phyloP scores from a whole-genome alignment of 441 rosid genomes.

The Jatropha multifida region DNA sequence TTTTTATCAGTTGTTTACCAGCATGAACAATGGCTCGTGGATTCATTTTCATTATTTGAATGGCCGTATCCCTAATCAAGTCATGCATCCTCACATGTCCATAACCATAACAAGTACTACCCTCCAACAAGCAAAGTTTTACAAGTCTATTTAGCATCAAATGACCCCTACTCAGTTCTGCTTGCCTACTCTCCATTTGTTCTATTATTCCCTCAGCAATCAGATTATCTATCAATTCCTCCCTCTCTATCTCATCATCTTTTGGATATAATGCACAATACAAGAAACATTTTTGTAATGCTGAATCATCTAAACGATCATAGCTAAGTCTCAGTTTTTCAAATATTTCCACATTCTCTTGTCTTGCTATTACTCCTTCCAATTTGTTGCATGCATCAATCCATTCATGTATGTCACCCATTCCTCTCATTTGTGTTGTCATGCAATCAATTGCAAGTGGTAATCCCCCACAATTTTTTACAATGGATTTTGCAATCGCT shows the following conservation, averaged over 20 bases:
- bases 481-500: background rate
- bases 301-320: background rate
- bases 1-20: background rate
- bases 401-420: conserved; percentile 4
- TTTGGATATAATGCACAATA: conserved; percentile 12
- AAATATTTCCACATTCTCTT: background rate
- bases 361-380: no score
- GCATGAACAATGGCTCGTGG: background rate
- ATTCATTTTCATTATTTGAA: background rate
- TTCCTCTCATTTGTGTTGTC: background rate
- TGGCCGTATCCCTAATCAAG: conserved; percentile 12
- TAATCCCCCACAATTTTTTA: background rate
- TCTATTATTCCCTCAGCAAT: conserved; percentile 7
- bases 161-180: background rate
- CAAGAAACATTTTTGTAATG: conserved; percentile 2
- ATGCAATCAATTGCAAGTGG: conserved; percentile 5
- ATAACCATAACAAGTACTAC: no score
- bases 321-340: background rate
- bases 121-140: background rate
- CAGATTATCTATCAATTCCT: background rate
- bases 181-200: background rate
- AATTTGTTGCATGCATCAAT: background rate
- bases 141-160: conserved; percentile 13
- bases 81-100: conserved; percentile 13
- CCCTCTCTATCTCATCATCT: background rate